Evolutionary conservation across 1,139 yeast genomes (phyloP).

Genomic region (Debaryomycetaceae sp.): DNA sequence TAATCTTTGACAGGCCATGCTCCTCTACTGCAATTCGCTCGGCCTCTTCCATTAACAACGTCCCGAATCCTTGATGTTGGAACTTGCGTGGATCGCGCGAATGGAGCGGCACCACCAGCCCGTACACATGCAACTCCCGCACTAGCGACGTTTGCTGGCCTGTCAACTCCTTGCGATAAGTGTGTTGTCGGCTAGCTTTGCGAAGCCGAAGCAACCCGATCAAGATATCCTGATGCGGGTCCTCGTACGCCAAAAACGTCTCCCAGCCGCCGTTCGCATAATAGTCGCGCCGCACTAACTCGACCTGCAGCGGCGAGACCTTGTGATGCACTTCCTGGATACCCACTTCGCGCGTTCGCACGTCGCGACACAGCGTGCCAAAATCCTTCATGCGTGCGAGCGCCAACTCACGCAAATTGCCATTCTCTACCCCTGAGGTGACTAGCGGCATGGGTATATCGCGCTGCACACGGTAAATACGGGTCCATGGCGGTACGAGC

Average conservation of each 20-base stretch:
- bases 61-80: slow-evolving; percentile 99
- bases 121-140: slow-evolving; percentile 93
- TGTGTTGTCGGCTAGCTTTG: slow-evolving; percentile 79
- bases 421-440: slow-evolving; percentile 96
- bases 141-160: slow-evolving; percentile 84
- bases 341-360: slow-evolving; percentile 98
- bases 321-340: slow-evolving; percentile 97
- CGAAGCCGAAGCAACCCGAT: slow-evolving; percentile 85
- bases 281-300: slow-evolving; percentile 87
- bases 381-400: slow-evolving; percentile 96
- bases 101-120: slow-evolving; percentile 94
- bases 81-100: slow-evolving; percentile 96
- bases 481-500: slow-evolving; percentile 97
- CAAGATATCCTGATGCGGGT: slow-evolving; percentile 91
- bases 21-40: slow-evolving; percentile 92
- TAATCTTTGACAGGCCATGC: slow-evolving; percentile 83
- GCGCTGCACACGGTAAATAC: slow-evolving; percentile 95
- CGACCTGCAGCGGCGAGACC: slow-evolving; percentile 96
- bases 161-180: slow-evolving; percentile 82
- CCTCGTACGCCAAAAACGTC: slow-evolving; percentile 91
- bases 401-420: slow-evolving; percentile 90
- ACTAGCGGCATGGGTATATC: slow-evolving; percentile 99
- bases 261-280: slow-evolving; percentile 99
- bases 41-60: slow-evolving; percentile 95
- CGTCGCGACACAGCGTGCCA: slow-evolving; percentile 93